phyloP scores from a whole-genome alignment of 163 green algal genomes.

The Prototheca wickerhamii region DNA sequence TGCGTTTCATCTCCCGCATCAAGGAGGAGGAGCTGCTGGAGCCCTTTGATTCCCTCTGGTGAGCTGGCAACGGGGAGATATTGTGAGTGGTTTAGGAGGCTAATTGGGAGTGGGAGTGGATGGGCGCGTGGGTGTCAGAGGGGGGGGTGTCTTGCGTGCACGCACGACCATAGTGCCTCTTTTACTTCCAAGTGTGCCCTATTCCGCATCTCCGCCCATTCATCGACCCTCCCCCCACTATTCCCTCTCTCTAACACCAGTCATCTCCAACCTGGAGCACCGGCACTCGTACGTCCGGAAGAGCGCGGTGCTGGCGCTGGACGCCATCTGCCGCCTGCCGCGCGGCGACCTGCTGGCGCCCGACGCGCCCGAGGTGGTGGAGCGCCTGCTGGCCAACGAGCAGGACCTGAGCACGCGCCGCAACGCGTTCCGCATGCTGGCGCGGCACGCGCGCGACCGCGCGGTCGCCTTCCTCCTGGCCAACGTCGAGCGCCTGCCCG shows the following conservation, averaged over 20 bases:
- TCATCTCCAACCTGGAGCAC: conserved; percentile 91
- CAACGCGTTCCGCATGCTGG: conserved; percentile 94
- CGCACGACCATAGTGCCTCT: neutral
- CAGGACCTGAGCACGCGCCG: conserved; percentile 86
- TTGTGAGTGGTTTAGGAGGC: neutral
- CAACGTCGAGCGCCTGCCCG: conserved; percentile 78
- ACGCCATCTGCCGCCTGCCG: conserved; percentile 87
- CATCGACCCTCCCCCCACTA: neutral
- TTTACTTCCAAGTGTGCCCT: too few species aligned
- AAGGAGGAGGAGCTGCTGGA: conserved; percentile 97
- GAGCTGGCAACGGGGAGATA: too few species aligned
- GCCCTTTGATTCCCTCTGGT: conserved; percentile 83
- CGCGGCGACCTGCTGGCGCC: conserved; percentile 89
- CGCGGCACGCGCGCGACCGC: conserved; percentile 67
- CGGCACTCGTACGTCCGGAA: conserved; percentile 86
- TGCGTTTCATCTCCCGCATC: conserved; percentile 77
- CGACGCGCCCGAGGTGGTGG: conserved; percentile 88
- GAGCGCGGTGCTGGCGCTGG: conserved; percentile 92
- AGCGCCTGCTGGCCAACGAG: conserved; percentile 65
- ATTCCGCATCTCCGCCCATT: neutral
- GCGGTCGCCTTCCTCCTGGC: conserved; percentile 81
- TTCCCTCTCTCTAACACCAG: neutral
- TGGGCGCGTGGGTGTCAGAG: neutral
- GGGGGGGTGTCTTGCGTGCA: neutral
- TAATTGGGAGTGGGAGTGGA: neutral